These are phyloP conservation scores for Ceratocystis cacaofunesta DNA, from an alignment of 2,329 filamentous ascomycete species.

Conservation along the genomic window DNA sequence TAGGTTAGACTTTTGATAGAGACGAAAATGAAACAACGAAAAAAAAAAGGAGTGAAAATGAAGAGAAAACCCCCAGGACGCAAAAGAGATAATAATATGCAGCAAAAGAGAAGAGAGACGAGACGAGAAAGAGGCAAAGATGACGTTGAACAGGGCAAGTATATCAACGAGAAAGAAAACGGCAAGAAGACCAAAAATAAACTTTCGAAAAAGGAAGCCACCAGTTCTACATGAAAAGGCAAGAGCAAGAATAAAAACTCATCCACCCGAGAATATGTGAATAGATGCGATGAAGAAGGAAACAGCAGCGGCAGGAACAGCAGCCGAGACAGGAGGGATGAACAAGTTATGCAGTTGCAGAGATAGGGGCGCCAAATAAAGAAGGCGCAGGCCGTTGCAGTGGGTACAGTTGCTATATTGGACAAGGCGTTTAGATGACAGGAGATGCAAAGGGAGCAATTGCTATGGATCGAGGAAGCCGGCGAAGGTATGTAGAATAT, in stretches of 20 bases:
- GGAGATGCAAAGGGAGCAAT: neutral
- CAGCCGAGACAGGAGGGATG: neutral
- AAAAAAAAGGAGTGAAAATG: neutral
- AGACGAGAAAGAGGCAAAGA: neutral
- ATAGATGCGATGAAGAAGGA: neutral
- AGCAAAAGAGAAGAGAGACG: neutral
- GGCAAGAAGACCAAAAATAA: neutral
- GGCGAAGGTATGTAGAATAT: neutral
- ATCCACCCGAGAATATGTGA: neutral
- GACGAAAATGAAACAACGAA: neutral
- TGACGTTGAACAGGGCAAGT: neutral
- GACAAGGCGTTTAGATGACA: neutral
- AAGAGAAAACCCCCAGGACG: neutral
- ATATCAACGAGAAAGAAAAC: neutral
- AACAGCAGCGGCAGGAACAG: neutral
- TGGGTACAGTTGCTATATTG: neutral
- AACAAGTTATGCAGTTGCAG: neutral
- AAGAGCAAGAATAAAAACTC: neutral
- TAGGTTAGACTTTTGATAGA: neutral
- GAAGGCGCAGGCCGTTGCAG: neutral
- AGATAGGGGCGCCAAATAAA: neutral
- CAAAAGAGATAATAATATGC: neutral
- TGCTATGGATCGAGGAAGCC: neutral
- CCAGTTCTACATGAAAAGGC: neutral
- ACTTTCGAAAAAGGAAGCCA: neutral